phyloP scores from a whole-genome alignment of 2,329 filamentous ascomycete genomes.

The Sporothrix luriei region DNA sequence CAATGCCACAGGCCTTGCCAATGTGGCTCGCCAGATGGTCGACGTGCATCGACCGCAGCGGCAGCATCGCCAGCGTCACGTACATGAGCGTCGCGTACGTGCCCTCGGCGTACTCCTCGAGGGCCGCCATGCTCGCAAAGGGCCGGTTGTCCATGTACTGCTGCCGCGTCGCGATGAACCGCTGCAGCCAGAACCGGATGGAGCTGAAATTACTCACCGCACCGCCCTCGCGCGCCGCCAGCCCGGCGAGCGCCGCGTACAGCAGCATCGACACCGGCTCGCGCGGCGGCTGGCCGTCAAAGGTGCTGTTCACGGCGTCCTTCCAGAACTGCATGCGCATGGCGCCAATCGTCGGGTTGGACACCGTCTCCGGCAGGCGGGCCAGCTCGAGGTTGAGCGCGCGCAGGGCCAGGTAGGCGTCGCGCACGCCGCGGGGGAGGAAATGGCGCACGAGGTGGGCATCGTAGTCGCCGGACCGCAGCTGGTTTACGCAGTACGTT shows the following conservation, averaged over 20 bases:
- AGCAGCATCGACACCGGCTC: slow-evolving; percentile 90
- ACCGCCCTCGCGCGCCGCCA: slow-evolving; percentile 50
- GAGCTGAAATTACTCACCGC: slow-evolving; percentile 43
- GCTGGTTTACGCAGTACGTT: slow-evolving; percentile 57
- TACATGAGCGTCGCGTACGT: slow-evolving; percentile 95
- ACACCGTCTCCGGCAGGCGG: slow-evolving; percentile 85
- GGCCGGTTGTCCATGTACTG: slow-evolving; percentile 82
- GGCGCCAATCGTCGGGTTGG: slow-evolving; percentile 79
- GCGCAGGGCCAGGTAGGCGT: slow-evolving; percentile 87
- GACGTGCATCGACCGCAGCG: slow-evolving; percentile 77
- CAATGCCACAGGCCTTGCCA: slow-evolving; percentile 89
- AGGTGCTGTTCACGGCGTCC: slow-evolving; percentile 76
- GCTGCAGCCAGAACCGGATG: slow-evolving; percentile 72
- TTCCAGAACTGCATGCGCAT: slow-evolving; percentile 96
- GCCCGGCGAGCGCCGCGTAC: slow-evolving; percentile 67
- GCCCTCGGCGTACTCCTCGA: slow-evolving; percentile 90
- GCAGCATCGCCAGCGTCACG: slow-evolving; percentile 76
- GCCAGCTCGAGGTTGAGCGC: slow-evolving; percentile 92
- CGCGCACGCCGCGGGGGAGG: slow-evolving; percentile 70
- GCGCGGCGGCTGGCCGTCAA: slow-evolving; percentile 73
- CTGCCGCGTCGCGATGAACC: slow-evolving; percentile 79
- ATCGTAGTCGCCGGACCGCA: slow-evolving; percentile 74
- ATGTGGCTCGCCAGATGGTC: slow-evolving; percentile 95
- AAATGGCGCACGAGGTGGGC: slow-evolving; percentile 86
- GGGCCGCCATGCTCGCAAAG: slow-evolving; percentile 68